phyloP scores from a whole-genome alignment of 352 stramenopile genomes.

The Aphanomyces euteiches region DNA sequence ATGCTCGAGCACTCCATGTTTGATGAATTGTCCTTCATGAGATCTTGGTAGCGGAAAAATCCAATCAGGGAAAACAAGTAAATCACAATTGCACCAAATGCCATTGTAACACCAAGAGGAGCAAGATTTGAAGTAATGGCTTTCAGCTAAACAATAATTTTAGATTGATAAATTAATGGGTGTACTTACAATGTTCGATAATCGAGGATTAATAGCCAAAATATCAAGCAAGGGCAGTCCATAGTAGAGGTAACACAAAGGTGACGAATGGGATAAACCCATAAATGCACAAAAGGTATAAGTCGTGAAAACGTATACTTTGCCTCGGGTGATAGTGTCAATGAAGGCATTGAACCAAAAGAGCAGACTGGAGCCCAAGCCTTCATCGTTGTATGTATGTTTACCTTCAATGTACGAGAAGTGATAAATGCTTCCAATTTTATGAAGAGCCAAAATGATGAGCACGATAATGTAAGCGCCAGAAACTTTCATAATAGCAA shows the following conservation, averaged over 20 bases:
- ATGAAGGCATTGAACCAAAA: conserved; percentile 29
- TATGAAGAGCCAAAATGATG: background rate
- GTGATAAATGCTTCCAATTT: conserved; percentile 17
- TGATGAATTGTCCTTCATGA: conserved; percentile 20
- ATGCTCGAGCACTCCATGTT: conserved; percentile 18
- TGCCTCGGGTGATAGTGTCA: conserved; percentile 19
- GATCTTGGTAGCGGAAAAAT: conserved; percentile 28
- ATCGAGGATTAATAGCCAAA: conserved; percentile 16
- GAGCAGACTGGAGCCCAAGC: background rate
- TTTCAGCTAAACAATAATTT: conserved; percentile 20
- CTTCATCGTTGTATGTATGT: background rate
- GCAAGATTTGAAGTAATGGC: conserved; percentile 24
- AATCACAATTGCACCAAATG: conserved; percentile 31
- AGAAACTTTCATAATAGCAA: conserved; percentile 15
- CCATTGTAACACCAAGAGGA: conserved; percentile 23
- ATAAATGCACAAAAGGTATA: conserved; percentile 25
- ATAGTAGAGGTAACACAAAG: conserved; percentile 18
- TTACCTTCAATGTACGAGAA: conserved; percentile 26
- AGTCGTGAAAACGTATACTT: conserved; percentile 24
- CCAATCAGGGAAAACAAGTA: conserved; percentile 34
- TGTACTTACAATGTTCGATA: conserved; percentile 26
- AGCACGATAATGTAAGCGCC: background rate
- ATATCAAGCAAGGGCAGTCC: conserved; percentile 29
- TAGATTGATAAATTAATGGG: conserved; percentile 2
- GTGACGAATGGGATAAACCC: background rate